phyloP scores from a whole-genome alignment of 2,329 filamentous ascomycete genomes.

The Clarireedia paspali region DNA sequence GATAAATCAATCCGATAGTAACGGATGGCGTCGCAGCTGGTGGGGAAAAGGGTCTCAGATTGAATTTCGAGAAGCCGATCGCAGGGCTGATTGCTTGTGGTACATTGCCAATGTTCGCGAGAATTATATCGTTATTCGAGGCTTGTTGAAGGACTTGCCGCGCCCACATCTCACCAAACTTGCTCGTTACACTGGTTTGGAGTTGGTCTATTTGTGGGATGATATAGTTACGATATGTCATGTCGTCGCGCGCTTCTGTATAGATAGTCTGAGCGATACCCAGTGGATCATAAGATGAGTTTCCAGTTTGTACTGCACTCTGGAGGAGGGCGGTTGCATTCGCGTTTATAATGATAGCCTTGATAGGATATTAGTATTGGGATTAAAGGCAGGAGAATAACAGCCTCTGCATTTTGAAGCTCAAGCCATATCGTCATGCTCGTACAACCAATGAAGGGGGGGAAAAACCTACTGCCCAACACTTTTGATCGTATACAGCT shows the following conservation, averaged over 20 bases:
- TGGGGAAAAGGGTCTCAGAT: conserved; percentile 52
- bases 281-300: conserved; percentile 51
- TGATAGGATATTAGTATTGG: conserved; percentile 21
- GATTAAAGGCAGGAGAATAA: no score
- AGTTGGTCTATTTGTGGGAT: conserved; percentile 30
- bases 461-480: conserved; percentile 1
- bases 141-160: conserved; percentile 21
- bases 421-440: not conserved
- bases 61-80: conserved; percentile 47
- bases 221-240: conserved; percentile 46
- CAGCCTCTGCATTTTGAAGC: no score
- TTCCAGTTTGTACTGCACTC: conserved; percentile 44
- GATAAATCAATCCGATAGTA: conserved; percentile 56
- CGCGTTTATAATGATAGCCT: conserved; percentile 52
- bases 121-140: conserved; percentile 27
- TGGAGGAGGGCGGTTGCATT: conserved; percentile 53
- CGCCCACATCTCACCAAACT: not conserved
- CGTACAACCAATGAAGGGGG: not conserved
- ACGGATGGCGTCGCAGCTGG: conserved; percentile 48
- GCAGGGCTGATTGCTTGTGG: conserved; percentile 49
- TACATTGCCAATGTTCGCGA: conserved; percentile 36
- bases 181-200: not conserved
- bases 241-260: conserved; percentile 47
- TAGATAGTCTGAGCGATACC: conserved; percentile 51
- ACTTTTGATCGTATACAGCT: not conserved